These are phyloP conservation scores for Microthlaspi erraticum DNA, from an alignment of 345 rosid genomes.

Conservation along the genomic window DNA sequence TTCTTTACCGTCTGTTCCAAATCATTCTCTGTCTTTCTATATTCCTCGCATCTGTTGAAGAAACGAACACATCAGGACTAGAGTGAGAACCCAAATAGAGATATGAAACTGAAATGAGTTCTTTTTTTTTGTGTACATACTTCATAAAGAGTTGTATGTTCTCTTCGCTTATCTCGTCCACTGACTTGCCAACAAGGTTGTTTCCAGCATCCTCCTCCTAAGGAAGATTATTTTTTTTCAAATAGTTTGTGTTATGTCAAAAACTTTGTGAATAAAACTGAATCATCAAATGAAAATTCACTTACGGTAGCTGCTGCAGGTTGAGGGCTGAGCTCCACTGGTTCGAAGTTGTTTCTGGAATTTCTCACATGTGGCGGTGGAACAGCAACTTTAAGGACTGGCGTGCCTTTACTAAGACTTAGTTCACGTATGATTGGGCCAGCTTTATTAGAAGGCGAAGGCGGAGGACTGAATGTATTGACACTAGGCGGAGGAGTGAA, in stretches of 20 bases:
- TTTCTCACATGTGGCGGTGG: conserved; percentile 44
- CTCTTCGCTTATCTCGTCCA: conserved; percentile 67
- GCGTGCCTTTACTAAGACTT: conserved; percentile 24
- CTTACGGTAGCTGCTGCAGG: conserved; percentile 31
- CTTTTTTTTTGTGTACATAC: conserved; percentile 36
- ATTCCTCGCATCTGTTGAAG: conserved; percentile 70
- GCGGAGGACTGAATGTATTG: conserved; percentile 16
- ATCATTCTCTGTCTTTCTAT: conserved; percentile 57
- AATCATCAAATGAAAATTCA: conserved; percentile 1
- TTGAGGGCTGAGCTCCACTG: conserved; percentile 29
- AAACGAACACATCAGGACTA: conserved; percentile 10
- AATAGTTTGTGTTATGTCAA: conserved; percentile 14
- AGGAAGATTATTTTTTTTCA: neutral
- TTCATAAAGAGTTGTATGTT: conserved; percentile 71
- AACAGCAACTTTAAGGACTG: conserved; percentile 18
- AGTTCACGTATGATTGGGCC: conserved; percentile 40
- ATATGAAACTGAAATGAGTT: neutral
- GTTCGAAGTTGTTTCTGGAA: conserved; percentile 19
- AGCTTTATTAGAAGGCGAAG: conserved; percentile 10
- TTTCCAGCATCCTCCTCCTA: conserved; percentile 35
- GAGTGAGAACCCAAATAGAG: neutral
- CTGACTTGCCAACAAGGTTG: conserved; percentile 45
- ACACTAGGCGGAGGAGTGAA: conserved; percentile 42
- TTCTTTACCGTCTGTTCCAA: conserved; percentile 58
- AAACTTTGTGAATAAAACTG: neutral